Evolutionary conservation across 2,329 filamentous ascomycete species (phyloP), one percentile per base, ranked within the genome.

Genomic region (Akanthomyces muscarius): DNA sequence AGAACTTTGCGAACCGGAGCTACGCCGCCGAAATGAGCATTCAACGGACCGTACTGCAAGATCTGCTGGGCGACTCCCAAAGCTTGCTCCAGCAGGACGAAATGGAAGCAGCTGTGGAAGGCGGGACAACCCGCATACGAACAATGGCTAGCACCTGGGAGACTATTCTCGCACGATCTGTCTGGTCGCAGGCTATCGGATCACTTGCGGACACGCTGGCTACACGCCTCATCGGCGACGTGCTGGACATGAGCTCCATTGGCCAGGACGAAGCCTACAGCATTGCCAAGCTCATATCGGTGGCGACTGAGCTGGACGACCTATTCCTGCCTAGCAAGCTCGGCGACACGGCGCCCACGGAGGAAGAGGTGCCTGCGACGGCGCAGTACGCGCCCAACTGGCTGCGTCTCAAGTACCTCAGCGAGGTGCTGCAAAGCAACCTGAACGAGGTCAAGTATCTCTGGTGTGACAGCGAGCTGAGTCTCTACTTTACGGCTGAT

Each of bases 381-480:
- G 79, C 83, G 3, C 84, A 88, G 69, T 88, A 87, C 66, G 84
- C 85, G 4, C 77, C 80, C 3, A 81, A 79, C 55, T 89, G 86
- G 86, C 76, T 89, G 63, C 80, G 86, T 55, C 78, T 89, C 64
- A 85, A 88, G 73, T 89, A 84, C 68, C 76, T 89, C 21, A 83
- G 82, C 65, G 83, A 89, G 71, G 82, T 89, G 33, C 76, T 89
- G 66, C 86, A 89, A 75, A 87, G 85, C 67, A 88, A 89, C 69
- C 76, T 89, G 60, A 83, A 82, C 65, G 86, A 89, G 65, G 83
- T 89, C 62, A 80, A 78, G 63, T 88, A 79, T 66, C 72, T 89
- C 44, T 89, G 86, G 86, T 80, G 83, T 68, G 86, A 89, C 66
- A 86, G 85, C 72, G 86, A 88, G 71, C 75, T 89, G 48, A 87